Percentiles rank a stretch among this genome's conserved stretches.
These are phyloP conservation scores for Kluyveromyces dobzhanskii DNA, from an alignment of 805 yeast genomes.

Conservation along the genomic window DNA sequence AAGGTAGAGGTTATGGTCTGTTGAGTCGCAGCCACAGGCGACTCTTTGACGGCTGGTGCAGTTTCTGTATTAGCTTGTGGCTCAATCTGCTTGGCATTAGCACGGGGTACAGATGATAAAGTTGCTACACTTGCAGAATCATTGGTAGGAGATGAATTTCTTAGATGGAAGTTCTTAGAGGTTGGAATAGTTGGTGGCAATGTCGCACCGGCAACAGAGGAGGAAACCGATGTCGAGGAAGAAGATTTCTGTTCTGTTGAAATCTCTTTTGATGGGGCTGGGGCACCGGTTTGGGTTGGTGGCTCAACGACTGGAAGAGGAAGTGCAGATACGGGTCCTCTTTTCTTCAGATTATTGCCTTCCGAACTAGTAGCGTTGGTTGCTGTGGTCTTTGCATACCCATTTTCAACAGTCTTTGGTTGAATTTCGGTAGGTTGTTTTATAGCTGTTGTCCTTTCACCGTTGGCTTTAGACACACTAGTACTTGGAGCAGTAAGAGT, in stretches of 20 bases:
- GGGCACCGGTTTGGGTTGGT: neutral
- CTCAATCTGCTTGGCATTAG: neutral
- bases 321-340: neutral
- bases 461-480: too few relatives aligned
- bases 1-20: neutral
- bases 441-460: neutral
- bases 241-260: neutral
- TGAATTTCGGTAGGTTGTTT: neutral
- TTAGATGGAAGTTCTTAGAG: slow-evolving; percentile 21
- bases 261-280: neutral
- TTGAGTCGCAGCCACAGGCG: neutral
- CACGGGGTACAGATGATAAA: slow-evolving; percentile 3
- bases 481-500: slow-evolving; percentile 1
- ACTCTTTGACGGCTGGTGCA: neutral
- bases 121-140: slow-evolving; percentile 2
- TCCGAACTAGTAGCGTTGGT: neutral
- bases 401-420: neutral
- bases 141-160: slow-evolving; percentile 6
- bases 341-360: neutral
- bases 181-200: slow-evolving; percentile 28
- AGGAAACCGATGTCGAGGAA: slow-evolving; percentile 7
- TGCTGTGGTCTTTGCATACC: neutral
- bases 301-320: neutral
- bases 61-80: neutral
- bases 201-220: slow-evolving; percentile 27